Conservation (phyloP, 768 basidiomycete species). For the Tubosaeta sp. region DNA sequence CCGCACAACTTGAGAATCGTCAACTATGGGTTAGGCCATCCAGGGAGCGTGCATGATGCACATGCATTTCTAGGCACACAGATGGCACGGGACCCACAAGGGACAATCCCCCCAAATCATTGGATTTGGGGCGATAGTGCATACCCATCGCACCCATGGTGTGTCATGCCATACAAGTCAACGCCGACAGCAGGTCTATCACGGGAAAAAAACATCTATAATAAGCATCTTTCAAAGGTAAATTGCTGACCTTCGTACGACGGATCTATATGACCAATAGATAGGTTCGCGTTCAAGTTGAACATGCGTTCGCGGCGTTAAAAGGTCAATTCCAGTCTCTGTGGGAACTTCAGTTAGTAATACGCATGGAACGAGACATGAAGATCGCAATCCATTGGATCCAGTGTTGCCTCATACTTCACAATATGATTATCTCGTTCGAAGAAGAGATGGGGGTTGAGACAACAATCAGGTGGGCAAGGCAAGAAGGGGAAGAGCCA, state of each 20-base stretch:
- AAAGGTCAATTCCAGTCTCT: conserved; percentile 11
- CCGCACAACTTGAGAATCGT: not conserved
- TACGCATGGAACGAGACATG: not conserved
- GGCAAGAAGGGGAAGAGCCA: not conserved
- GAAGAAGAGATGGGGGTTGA: not conserved
- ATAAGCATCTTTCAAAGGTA: too few relatives aligned
- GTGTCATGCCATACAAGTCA: too few relatives aligned
- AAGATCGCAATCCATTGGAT: not conserved
- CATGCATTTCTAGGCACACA: not conserved
- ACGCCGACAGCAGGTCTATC: too few relatives aligned
- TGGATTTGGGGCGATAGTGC: not conserved
- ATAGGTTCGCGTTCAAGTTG: not conserved
- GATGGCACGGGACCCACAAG: not conserved
- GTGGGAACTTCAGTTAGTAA: not conserved
- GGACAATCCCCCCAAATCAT: not conserved
- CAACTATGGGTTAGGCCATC: not conserved
- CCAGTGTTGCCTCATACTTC: not conserved
- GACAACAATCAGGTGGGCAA: not conserved
- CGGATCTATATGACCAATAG: too few relatives aligned
- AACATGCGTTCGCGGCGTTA: conserved; percentile 6
- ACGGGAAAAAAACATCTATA: too few relatives aligned
- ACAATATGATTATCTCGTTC: not conserved
- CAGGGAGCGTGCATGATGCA: not conserved
- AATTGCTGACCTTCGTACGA: too few relatives aligned
- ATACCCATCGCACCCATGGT: too few relatives aligned